These are phyloP conservation scores for Scopulariopsis brevicaulis DNA, from an alignment of 2,329 filamentous ascomycete species.

Conservation along the genomic window DNA sequence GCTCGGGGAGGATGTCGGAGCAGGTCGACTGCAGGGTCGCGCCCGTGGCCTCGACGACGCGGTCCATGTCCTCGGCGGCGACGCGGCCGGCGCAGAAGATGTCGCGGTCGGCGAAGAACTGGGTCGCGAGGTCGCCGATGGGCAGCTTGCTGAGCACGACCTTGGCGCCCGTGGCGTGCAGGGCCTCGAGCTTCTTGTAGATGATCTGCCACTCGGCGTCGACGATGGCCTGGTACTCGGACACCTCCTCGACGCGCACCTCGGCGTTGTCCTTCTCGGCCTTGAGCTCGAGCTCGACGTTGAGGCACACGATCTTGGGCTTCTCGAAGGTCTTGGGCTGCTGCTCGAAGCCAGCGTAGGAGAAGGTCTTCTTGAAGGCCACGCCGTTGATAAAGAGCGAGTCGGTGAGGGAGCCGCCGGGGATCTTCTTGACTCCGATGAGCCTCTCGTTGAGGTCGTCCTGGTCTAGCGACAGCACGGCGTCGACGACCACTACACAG, in stretches of 20 bases:
- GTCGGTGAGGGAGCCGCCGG: slow-evolving; percentile 89
- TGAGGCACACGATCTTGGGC: slow-evolving; percentile 94
- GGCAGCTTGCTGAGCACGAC: slow-evolving; percentile 95
- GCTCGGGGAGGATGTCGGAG: slow-evolving; percentile 81
- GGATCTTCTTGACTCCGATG: slow-evolving; percentile 97
- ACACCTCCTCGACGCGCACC: slow-evolving; percentile 94
- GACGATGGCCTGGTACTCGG: slow-evolving; percentile 98
- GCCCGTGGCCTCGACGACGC: slow-evolving; percentile 88
- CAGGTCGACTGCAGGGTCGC: slow-evolving; percentile 91
- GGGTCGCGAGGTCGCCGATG: slow-evolving; percentile 93
- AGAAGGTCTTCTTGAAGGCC: slow-evolving; percentile 99
- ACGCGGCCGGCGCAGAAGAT: slow-evolving; percentile 97
- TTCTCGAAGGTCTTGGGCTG: slow-evolving; percentile 92
- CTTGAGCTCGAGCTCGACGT: slow-evolving; percentile 97
- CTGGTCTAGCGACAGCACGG: slow-evolving; percentile 89
- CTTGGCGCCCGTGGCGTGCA: slow-evolving; percentile 90
- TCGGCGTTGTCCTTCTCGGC: slow-evolving; percentile 99
- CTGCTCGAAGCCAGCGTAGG: slow-evolving; percentile 97
- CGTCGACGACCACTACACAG: slow-evolving; percentile 81
- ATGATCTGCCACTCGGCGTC: slow-evolving; percentile 99
- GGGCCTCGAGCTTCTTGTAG: slow-evolving; percentile 95
- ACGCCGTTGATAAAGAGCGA: slow-evolving; percentile 96
- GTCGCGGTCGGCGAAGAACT: slow-evolving; percentile 96
- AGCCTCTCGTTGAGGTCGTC: slow-evolving; percentile 95
- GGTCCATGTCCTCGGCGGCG: slow-evolving; percentile 83